Conservation (phyloP, 2,329 filamentous ascomycete species). For the Penicillium sp. region DNA sequence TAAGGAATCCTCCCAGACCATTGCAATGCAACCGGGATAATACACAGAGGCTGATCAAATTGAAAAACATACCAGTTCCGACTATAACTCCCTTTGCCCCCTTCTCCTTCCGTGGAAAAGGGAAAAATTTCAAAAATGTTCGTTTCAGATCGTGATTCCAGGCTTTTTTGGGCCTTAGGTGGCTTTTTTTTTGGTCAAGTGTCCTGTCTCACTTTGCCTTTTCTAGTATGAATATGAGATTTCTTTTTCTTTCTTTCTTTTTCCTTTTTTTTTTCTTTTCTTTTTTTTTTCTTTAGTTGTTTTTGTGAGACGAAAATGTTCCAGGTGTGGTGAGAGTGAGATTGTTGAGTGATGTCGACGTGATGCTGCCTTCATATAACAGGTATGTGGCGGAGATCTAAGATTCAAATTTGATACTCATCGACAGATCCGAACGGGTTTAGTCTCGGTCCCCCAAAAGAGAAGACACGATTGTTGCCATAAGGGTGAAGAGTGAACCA, state of each 20-base stretch:
- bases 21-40: conserved; percentile 19
- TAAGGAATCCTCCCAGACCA: conserved; percentile 13
- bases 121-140: conserved; percentile 3
- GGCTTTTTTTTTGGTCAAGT: not conserved
- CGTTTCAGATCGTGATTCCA: conserved; percentile 5
- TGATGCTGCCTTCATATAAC: not conserved
- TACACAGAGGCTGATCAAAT: conserved; percentile 9
- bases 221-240: not conserved
- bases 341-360: not conserved
- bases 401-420: not conserved
- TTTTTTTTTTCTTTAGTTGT: too few relatives aligned
- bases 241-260: not conserved
- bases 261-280: too few relatives aligned
- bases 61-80: not conserved
- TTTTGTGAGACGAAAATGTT: not conserved
- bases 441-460: not conserved
- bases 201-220: not conserved
- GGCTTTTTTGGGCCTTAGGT: not conserved
- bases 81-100: conserved; percentile 6
- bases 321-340: not conserved
- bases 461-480: not conserved
- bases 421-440: not conserved
- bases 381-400: not conserved
- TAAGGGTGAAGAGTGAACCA: too few relatives aligned
- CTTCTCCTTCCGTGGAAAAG: not conserved